Evolutionary conservation across 495 filamentous ascomycete species (phyloP).

Genomic region (Cetradonia linearis): DNA sequence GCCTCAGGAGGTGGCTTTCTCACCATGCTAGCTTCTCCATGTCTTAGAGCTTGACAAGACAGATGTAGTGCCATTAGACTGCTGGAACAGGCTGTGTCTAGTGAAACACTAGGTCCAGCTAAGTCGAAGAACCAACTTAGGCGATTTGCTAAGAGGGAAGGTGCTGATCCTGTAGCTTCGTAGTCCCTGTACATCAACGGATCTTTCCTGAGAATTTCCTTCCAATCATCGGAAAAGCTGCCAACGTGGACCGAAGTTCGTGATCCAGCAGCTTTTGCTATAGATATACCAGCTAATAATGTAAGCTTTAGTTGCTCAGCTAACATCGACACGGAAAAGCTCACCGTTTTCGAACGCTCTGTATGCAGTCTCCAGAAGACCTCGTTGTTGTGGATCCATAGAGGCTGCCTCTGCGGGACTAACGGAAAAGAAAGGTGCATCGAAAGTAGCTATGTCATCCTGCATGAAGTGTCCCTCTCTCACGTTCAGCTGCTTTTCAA

Average conservation of each 20-base stretch:
- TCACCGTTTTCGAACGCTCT: background rate
- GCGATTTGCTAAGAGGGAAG: slow-evolving; percentile 2
- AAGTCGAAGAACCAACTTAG: slow-evolving; percentile 73
- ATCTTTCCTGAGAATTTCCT: too few relatives aligned
- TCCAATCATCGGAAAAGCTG: too few relatives aligned
- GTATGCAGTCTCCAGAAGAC: background rate
- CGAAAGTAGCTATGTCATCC: background rate
- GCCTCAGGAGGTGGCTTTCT: background rate
- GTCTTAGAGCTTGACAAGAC: slow-evolving; percentile 29
- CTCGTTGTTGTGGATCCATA: background rate
- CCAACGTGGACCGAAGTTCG: too few relatives aligned
- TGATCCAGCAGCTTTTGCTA: too few relatives aligned
- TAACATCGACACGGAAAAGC: too few relatives aligned
- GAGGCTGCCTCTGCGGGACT: background rate
- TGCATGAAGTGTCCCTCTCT: background rate
- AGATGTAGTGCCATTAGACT: slow-evolving; percentile 34
- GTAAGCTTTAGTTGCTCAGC: too few relatives aligned
- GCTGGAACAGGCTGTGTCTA: slow-evolving; percentile 58
- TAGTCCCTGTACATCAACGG: too few relatives aligned
- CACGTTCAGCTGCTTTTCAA: background rate
- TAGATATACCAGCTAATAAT: too few relatives aligned
- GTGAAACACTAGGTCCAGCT: slow-evolving; percentile 66
- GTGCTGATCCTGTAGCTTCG: background rate
- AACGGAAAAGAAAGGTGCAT: background rate
- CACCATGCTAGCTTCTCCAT: slow-evolving; percentile 32